phyloP scores from a whole-genome alignment of 495 filamentous ascomycete species.

The Aspergillus sparsus region DNA sequence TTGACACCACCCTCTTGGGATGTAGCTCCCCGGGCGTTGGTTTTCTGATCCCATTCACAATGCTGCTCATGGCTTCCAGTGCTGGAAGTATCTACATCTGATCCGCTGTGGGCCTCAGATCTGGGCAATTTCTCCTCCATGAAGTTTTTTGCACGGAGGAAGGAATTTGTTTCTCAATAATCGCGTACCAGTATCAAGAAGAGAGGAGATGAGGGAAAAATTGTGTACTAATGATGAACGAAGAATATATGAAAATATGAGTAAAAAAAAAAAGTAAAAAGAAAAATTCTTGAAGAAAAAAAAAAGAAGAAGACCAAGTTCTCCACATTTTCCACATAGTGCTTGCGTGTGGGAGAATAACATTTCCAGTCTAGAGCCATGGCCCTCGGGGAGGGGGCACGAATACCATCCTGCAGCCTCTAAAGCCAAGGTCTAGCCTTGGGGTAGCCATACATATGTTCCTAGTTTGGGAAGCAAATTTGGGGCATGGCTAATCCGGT shows the following conservation, averaged over 20 bases:
- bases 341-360: neutral
- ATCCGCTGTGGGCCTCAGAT: slow-evolving; percentile 23
- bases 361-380: neutral
- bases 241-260: neutral
- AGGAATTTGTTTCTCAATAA: neutral
- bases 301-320: neutral
- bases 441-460: neutral
- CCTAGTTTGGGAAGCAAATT: neutral
- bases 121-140: slow-evolving; percentile 26
- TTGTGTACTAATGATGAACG: too few species aligned
- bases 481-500: neutral
- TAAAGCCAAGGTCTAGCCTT: neutral
- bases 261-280: neutral
- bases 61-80: slow-evolving; percentile 32
- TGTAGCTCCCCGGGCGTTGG: slow-evolving; percentile 49
- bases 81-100: slow-evolving; percentile 30
- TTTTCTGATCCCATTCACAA: slow-evolving; percentile 33
- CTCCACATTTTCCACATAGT: neutral
- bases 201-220: neutral
- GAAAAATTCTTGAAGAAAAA: neutral
- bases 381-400: slow-evolving; percentile 1
- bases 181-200: neutral
- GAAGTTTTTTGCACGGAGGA: neutral
- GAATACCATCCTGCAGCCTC: slow-evolving; percentile 1
- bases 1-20: slow-evolving; percentile 56